phyloP scores from a whole-genome alignment of 345 rosid genomes.

The Pugionium dolabratum region DNA sequence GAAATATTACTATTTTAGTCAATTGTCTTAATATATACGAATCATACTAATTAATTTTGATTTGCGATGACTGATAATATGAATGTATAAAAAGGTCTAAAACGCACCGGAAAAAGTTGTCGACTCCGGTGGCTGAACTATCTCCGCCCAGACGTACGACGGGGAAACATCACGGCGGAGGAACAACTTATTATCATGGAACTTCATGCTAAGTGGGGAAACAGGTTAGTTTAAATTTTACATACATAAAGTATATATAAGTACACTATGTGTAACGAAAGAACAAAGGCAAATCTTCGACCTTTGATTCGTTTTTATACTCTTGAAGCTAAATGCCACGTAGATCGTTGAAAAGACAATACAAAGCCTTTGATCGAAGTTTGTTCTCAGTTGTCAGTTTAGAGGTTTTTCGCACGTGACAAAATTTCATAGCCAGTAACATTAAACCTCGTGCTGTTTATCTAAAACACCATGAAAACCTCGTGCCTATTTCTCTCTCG shows the following conservation, averaged over 20 bases:
- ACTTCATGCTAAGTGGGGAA: conserved; percentile 92
- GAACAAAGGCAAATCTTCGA: conserved; percentile 30
- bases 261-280: conserved; percentile 27
- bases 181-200: conserved; percentile 94
- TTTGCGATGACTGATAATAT: not conserved
- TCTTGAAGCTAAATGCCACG: conserved; percentile 32
- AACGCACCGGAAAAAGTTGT: conserved; percentile 98
- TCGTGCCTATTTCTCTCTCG: conserved; percentile 27
- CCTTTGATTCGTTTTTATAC: conserved; percentile 31
- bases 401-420: conserved; percentile 24
- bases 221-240: conserved; percentile 53
- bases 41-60: too few relatives aligned
- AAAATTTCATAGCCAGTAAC: conserved; percentile 26
- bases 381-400: too few relatives aligned
- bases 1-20: too few relatives aligned
- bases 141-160: conserved; percentile 84
- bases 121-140: conserved; percentile 98
- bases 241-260: not conserved
- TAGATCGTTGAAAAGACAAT: conserved; percentile 32
- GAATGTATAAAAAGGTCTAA: conserved; percentile 53
- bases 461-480: conserved; percentile 31
- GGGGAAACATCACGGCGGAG: conserved; percentile 90
- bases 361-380: conserved; percentile 21
- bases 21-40: too few relatives aligned
- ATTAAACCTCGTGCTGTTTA: conserved; percentile 35